phyloP scores from a whole-genome alignment of 495 filamentous ascomycete species.

The Neurospora sp. region DNA sequence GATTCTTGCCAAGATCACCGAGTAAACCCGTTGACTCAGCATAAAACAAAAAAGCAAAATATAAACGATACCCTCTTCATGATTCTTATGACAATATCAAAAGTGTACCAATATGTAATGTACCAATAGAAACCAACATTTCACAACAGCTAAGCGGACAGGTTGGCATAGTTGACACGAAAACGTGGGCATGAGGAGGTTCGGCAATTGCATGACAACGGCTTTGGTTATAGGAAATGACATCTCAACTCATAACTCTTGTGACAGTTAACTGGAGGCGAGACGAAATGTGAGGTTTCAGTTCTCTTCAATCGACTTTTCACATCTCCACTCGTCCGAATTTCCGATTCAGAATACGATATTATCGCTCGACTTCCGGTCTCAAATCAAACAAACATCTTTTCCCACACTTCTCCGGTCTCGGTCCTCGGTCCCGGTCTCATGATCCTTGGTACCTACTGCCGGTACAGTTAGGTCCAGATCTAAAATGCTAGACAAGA shows the following conservation, averaged over 20 bases:
- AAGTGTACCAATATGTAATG: slow-evolving; percentile 20
- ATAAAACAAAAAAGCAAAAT: not conserved
- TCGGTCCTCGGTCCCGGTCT: not conserved
- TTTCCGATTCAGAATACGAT: not conserved
- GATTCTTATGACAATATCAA: slow-evolving; percentile 20
- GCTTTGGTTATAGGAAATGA: not conserved
- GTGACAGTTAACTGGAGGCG: not conserved
- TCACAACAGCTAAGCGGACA: not conserved
- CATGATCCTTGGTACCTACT: not conserved
- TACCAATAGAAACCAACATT: slow-evolving; percentile 13
- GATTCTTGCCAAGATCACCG: slow-evolving; percentile 82
- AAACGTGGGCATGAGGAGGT: not conserved
- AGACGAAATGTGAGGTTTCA: not conserved
- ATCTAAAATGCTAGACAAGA: not conserved
- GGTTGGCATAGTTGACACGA: not conserved
- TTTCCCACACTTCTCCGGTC: not conserved
- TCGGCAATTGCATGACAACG: not conserved
- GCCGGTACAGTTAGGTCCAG: not conserved
- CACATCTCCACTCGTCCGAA: not conserved
- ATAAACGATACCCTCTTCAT: slow-evolving; percentile 26
- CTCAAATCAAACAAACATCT: not conserved
- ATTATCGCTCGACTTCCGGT: not conserved
- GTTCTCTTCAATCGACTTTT: not conserved
- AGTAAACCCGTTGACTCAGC: slow-evolving; percentile 37
- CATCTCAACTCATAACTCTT: not conserved